Evolutionary conservation across 768 basidiomycete genomes (phyloP).

Genomic region (Xerocomellus chrysenteron): DNA sequence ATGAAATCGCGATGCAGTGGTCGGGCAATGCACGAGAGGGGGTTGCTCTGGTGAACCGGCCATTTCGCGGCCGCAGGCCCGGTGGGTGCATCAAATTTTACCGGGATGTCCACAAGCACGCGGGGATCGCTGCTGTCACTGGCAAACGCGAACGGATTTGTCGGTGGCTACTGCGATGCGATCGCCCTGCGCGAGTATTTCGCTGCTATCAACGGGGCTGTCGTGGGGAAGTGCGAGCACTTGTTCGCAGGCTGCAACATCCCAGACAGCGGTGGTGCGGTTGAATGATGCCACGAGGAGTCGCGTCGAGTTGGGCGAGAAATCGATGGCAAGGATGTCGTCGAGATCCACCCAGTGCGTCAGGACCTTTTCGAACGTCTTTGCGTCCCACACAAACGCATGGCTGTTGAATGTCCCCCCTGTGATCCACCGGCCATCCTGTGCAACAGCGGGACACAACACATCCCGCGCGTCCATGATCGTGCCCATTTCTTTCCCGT

Average conservation of each 20-base stretch:
- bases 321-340: background rate
- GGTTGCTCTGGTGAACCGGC: no score
- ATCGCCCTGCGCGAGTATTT: no score
- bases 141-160: no score
- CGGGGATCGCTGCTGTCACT: no score
- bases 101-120: background rate
- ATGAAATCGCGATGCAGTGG: background rate
- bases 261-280: no score
- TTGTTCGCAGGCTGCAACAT: no score
- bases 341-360: background rate
- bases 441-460: background rate
- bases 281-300: background rate
- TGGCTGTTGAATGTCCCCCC: background rate
- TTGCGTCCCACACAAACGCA: background rate
- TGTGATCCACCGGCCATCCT: conserved; percentile 4
- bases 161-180: no score
- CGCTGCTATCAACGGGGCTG: no score
- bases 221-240: no score
- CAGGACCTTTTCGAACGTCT: background rate
- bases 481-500: background rate
- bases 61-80: no score
- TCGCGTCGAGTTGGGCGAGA: background rate
- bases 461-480: background rate
- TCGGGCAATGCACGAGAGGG: no score
- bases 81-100: no score